Conservation (phyloP, 345 rosid genomes). For the Conringia planisiliqua region DNA sequence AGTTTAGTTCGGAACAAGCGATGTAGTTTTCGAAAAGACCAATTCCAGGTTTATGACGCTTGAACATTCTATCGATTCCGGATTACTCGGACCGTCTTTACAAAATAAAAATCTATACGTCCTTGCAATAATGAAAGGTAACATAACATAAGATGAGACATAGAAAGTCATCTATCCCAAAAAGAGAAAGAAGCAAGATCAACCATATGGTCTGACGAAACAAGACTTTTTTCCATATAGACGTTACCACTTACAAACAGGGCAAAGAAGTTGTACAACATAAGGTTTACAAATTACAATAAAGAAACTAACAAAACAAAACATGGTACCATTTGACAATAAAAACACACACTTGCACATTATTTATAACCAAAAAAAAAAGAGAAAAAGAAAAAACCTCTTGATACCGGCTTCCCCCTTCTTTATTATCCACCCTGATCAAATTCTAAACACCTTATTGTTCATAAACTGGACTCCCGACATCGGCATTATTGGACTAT, state of each 20-base stretch:
- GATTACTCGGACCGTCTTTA: too few species aligned
- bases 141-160: neutral
- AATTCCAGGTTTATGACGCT: too few species aligned
- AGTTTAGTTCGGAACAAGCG: too few species aligned
- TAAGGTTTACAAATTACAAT: slow-evolving; percentile 6
- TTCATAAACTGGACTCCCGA: slow-evolving; percentile 11
- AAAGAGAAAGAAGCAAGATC: neutral
- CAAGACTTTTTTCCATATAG: neutral
- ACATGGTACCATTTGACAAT: slow-evolving; percentile 21
- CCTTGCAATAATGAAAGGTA: too few species aligned
- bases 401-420: neutral
- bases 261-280: neutral
- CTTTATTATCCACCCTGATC: slow-evolving; percentile 23
- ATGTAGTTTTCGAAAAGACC: too few species aligned
- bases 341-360: slow-evolving; percentile 9
- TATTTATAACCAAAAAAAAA: neutral
- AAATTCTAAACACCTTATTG: slow-evolving; percentile 31
- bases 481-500: slow-evolving; percentile 7
- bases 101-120: too few species aligned
- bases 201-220: neutral
- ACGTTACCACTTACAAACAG: slow-evolving; percentile 9
- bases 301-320: neutral
- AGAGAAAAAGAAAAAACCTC: neutral
- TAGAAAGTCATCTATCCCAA: neutral
- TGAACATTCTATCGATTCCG: too few species aligned